phyloP scores from a whole-genome alignment of 805 yeast species.

The Saccharomycopsis javanensis region DNA sequence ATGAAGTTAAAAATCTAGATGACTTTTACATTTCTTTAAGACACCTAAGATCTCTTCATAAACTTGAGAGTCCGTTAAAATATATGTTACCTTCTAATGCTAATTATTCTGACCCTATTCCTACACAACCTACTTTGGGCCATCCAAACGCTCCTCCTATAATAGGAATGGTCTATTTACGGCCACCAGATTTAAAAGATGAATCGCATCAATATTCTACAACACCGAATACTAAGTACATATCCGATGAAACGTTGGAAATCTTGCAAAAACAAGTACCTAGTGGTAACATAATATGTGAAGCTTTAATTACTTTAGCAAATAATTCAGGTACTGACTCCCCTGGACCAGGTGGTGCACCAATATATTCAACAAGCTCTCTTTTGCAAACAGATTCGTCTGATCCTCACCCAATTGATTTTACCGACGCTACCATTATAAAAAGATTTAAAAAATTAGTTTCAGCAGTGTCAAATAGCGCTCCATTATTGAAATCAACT shows the following conservation, averaged over 20 bases:
- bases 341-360: background rate
- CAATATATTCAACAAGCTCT: background rate
- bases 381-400: background rate
- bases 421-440: background rate
- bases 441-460: background rate
- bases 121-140: slow-evolving; percentile 69
- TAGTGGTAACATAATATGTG: background rate
- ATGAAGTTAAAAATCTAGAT: slow-evolving; percentile 78
- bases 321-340: background rate
- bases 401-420: background rate
- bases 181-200: slow-evolving; percentile 67
- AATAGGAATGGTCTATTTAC: slow-evolving; percentile 79
- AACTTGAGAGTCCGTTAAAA: slow-evolving; percentile 77
- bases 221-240: slow-evolving; percentile 12
- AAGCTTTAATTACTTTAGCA: background rate
- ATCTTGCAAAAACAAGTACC: background rate
- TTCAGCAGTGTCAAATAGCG: background rate
- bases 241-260: background rate
- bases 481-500: background rate
- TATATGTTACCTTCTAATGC: slow-evolving; percentile 70
- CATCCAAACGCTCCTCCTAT: slow-evolving; percentile 88
- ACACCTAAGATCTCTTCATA: slow-evolving; percentile 58
- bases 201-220: slow-evolving; percentile 47
- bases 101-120: slow-evolving; percentile 59
- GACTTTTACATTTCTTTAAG: slow-evolving; percentile 70